These are phyloP conservation scores for Debaryomyces hansenii DNA, from an alignment of 805 yeast species.

Conservation along the genomic window DNA sequence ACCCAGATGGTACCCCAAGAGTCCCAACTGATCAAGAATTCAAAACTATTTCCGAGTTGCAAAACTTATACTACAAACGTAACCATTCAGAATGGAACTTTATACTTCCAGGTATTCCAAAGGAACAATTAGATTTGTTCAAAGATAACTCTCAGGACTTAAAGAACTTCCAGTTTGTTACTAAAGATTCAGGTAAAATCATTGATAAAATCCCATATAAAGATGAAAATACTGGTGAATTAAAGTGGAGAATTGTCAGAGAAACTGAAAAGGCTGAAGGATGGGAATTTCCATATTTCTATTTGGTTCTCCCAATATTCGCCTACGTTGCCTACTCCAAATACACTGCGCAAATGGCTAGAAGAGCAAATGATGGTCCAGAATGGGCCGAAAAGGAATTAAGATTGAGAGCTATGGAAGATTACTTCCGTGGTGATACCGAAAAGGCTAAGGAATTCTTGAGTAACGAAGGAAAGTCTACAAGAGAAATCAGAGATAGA, in stretches of 20 bases:
- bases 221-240: slow-evolving; percentile 74
- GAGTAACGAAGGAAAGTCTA: slow-evolving; percentile 51
- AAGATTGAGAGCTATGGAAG: slow-evolving; percentile 70
- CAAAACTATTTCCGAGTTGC: slow-evolving; percentile 70
- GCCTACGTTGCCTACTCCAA: slow-evolving; percentile 53
- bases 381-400: slow-evolving; percentile 87
- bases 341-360: slow-evolving; percentile 43
- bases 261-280: slow-evolving; percentile 75
- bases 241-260: slow-evolving; percentile 77
- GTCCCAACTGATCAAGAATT: slow-evolving; percentile 70
- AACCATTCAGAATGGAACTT: slow-evolving; percentile 53
- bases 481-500: slow-evolving; percentile 60
- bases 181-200: slow-evolving; percentile 56
- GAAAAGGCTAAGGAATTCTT: slow-evolving; percentile 54
- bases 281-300: slow-evolving; percentile 78
- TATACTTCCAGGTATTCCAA: slow-evolving; percentile 48
- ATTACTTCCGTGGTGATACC: slow-evolving; percentile 53
- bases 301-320: slow-evolving; percentile 70
- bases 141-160: slow-evolving; percentile 63
- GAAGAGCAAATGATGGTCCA: slow-evolving; percentile 44
- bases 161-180: slow-evolving; percentile 50
- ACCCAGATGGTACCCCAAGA: slow-evolving; percentile 74
- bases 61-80: slow-evolving; percentile 56
- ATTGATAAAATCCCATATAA: slow-evolving; percentile 83
- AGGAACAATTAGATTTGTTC: slow-evolving; percentile 54